Evolutionary conservation across 768 basidiomycete species (phyloP).

Genomic region (Cystofilobasidium bisporidii): DNA sequence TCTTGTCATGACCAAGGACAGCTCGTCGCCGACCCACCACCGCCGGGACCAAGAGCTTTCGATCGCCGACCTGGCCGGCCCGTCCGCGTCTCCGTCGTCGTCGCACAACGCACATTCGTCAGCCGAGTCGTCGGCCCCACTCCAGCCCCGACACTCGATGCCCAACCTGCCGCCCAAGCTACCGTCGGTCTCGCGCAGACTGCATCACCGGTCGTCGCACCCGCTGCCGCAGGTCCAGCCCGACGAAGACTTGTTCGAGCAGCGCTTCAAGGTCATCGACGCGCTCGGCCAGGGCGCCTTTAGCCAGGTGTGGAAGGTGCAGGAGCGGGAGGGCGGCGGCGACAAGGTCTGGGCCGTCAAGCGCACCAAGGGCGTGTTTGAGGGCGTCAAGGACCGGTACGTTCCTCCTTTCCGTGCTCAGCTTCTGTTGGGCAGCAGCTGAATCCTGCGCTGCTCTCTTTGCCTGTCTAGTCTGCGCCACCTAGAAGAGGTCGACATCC

Average conservation of each 20-base stretch:
- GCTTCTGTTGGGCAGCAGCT: not conserved
- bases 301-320: slow-evolving; percentile 73
- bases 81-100: not conserved
- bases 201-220: slow-evolving; percentile 31
- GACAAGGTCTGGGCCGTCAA: slow-evolving; percentile 70
- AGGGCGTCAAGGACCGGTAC: slow-evolving; percentile 81
- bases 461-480: slow-evolving; percentile 50
- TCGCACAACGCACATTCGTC: not conserved
- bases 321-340: slow-evolving; percentile 35
- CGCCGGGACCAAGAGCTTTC: not conserved
- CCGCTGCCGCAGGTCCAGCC: slow-evolving; percentile 40
- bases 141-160: slow-evolving; percentile 31
- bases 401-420: slow-evolving; percentile 32
- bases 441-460: not conserved
- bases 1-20: not conserved
- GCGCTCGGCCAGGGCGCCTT: slow-evolving; percentile 86
- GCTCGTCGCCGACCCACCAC: not conserved
- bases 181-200: slow-evolving; percentile 11
- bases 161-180: slow-evolving; percentile 28
- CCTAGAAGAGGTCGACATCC: slow-evolving; percentile 86
- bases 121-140: slow-evolving; percentile 32
- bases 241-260: slow-evolving; percentile 51
- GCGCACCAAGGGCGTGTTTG: slow-evolving; percentile 75
- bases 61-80: not conserved
- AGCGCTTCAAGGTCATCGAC: slow-evolving; percentile 67